Conservation (phyloP, 2,329 filamentous ascomycete species). For the Ophiobolus disseminans region DNA sequence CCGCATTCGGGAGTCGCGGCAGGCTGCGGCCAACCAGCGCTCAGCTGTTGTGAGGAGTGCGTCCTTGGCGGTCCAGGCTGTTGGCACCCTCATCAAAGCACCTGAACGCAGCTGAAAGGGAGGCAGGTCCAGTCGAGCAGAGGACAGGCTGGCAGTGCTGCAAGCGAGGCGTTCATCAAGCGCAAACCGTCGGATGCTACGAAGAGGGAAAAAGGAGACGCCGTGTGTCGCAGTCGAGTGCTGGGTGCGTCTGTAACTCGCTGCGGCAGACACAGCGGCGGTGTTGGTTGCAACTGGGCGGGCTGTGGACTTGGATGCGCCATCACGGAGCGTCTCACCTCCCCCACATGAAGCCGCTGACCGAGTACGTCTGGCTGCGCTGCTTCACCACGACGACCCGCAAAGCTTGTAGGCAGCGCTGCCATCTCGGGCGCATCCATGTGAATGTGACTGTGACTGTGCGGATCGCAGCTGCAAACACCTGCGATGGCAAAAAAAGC, state of each 20-base stretch:
- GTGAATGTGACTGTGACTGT: constrained; percentile 2
- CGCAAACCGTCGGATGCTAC: constrained; percentile 13
- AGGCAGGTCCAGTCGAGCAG: constrained; percentile 4
- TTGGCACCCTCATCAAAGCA: constrained; percentile 17
- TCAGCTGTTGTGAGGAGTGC: constrained; percentile 20
- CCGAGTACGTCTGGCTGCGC: neutral
- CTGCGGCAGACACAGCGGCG: constrained; percentile 28
- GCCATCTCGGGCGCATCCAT: neutral
- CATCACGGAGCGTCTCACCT: constrained; percentile 25
- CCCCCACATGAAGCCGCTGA: constrained; percentile 2
- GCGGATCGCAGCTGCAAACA: constrained; percentile 7
- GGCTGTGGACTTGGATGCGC: constrained; percentile 19
- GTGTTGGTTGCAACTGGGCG: constrained; percentile 22
- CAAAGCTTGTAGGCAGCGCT: neutral
- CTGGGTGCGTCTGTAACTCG: constrained; percentile 16
- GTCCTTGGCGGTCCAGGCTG: constrained; percentile 19
- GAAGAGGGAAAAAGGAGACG: constrained; percentile 25
- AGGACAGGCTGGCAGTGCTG: constrained; percentile 20
- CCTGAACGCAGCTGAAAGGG: constrained; percentile 18
- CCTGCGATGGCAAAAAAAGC: neutral
- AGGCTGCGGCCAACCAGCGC: constrained; percentile 17
- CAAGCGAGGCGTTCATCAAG: constrained; percentile 14
- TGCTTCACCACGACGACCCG: neutral
- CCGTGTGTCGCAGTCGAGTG: constrained; percentile 32
- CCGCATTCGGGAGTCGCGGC: constrained; percentile 9